Conservation (phyloP, 768 basidiomycete genomes). For the Strobilomyces dryophilus region DNA sequence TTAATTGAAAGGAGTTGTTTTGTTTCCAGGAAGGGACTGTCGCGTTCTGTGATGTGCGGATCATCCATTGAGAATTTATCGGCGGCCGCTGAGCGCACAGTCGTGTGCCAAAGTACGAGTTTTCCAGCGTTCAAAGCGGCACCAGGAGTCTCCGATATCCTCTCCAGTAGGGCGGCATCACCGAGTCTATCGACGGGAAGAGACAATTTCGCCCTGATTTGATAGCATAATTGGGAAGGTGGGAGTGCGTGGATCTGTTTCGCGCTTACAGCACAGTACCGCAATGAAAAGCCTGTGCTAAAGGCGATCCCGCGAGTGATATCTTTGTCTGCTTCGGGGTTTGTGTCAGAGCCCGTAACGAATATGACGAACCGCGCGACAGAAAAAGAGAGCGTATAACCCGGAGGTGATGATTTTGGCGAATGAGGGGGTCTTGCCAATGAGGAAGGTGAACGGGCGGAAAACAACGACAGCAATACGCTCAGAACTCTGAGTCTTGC, state of each 20-base stretch:
- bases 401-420: conserved; percentile 45
- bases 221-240: conserved; percentile 31
- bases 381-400: conserved; percentile 53
- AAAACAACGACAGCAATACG: conserved; percentile 42
- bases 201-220: conserved; percentile 49
- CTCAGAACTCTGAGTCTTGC: conserved; percentile 52
- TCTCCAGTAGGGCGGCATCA: conserved; percentile 42
- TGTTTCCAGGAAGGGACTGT: conserved; percentile 40
- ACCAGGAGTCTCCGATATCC: conserved; percentile 29
- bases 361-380: conserved; percentile 62
- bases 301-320: conserved; percentile 68
- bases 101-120: conserved; percentile 43
- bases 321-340: conserved; percentile 61
- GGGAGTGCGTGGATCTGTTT: conserved; percentile 17
- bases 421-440: conserved; percentile 11
- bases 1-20: conserved; percentile 44
- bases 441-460: conserved; percentile 14
- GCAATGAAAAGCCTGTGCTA: conserved; percentile 48
- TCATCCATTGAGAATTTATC: conserved; percentile 68
- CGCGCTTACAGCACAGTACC: conserved; percentile 47
- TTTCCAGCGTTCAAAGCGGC: conserved; percentile 41
- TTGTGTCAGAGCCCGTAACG: conserved; percentile 76
- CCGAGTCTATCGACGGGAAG: conserved; percentile 49
- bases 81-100: conserved; percentile 59
- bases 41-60: conserved; percentile 51